phyloP scores from a whole-genome alignment of 2,329 filamentous ascomycete species.

The Alternaria sp. region DNA sequence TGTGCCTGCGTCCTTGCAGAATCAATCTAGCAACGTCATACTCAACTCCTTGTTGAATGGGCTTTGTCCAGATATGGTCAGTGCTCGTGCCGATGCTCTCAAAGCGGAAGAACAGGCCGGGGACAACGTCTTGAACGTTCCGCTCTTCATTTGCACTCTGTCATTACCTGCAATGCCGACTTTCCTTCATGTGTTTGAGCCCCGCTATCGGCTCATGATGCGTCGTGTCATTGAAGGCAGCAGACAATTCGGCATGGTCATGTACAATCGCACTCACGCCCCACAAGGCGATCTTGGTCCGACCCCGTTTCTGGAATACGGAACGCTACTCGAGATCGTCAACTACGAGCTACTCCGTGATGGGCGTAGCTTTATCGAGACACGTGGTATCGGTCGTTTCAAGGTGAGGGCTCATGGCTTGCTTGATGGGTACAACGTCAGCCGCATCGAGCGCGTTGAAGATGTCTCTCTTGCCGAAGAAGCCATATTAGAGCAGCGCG shows the following conservation, averaged over 20 bases:
- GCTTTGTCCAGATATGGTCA: slow-evolving; percentile 71
- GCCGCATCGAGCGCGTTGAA: slow-evolving; percentile 76
- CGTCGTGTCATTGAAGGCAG: slow-evolving; percentile 75
- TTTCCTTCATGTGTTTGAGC: slow-evolving; percentile 90
- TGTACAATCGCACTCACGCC: slow-evolving; percentile 65
- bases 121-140: slow-evolving; percentile 63
- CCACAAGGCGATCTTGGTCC: slow-evolving; percentile 60
- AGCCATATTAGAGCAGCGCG: slow-evolving; percentile 74
- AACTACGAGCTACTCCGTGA: slow-evolving; percentile 76
- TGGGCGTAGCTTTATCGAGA: slow-evolving; percentile 82
- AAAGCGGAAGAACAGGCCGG: slow-evolving; percentile 64
- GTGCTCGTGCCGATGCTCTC: slow-evolving; percentile 62
- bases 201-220: slow-evolving; percentile 90
- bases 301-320: slow-evolving; percentile 72
- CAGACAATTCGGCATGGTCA: slow-evolving; percentile 83
- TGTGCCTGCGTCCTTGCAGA: slow-evolving; percentile 57
- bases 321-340: slow-evolving; percentile 78
- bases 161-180: slow-evolving; percentile 82
- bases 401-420: slow-evolving; percentile 68
- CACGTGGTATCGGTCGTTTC: slow-evolving; percentile 77
- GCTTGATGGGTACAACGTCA: slow-evolving; percentile 79
- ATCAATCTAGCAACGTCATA: slow-evolving; percentile 65
- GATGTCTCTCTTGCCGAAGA: slow-evolving; percentile 84
- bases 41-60: slow-evolving; percentile 68
- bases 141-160: slow-evolving; percentile 80